A percentile compares a stretch with the other conserved stretches of the same genome.
Evolutionary conservation across 257 asterid species (phyloP).

Genomic region (Apocynum venetum): DNA sequence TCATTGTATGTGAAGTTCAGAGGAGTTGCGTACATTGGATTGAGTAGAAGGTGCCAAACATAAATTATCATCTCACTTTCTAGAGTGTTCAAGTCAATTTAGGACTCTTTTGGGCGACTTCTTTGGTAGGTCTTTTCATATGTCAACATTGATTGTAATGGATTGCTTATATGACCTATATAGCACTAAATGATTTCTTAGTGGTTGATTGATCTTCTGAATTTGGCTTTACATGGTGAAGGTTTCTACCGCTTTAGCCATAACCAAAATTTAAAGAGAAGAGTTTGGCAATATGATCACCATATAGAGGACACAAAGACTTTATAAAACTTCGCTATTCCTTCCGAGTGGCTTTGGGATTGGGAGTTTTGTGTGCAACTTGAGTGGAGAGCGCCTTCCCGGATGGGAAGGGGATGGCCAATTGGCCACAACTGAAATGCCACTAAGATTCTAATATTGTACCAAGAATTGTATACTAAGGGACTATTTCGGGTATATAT

Average conservation of each 20-base stretch:
- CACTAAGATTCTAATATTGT: no score
- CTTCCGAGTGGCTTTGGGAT: no score
- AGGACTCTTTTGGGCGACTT: not conserved
- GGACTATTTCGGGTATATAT: no score
- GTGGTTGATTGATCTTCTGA: not conserved
- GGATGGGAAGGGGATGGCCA: no score
- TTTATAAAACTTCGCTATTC: no score
- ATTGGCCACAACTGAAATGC: no score
- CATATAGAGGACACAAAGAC: no score
- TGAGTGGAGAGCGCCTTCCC: no score
- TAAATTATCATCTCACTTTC: conserved; percentile 4
- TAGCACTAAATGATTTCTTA: not conserved
- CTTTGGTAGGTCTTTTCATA: not conserved
- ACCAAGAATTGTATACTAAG: no score
- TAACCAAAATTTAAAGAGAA: no score
- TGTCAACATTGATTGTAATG: not conserved
- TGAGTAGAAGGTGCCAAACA: not conserved
- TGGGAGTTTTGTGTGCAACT: no score
- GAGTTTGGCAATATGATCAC: no score
- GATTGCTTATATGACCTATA: not conserved
- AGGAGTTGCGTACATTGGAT: not conserved
- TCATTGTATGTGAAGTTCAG: not conserved
- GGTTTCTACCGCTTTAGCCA: not conserved
- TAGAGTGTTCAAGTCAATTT: conserved; percentile 1
- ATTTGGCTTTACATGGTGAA: not conserved